These are phyloP conservation scores for Metschnikowia colocasiae DNA, from an alignment of 805 yeast species.

Conservation along the genomic window DNA sequence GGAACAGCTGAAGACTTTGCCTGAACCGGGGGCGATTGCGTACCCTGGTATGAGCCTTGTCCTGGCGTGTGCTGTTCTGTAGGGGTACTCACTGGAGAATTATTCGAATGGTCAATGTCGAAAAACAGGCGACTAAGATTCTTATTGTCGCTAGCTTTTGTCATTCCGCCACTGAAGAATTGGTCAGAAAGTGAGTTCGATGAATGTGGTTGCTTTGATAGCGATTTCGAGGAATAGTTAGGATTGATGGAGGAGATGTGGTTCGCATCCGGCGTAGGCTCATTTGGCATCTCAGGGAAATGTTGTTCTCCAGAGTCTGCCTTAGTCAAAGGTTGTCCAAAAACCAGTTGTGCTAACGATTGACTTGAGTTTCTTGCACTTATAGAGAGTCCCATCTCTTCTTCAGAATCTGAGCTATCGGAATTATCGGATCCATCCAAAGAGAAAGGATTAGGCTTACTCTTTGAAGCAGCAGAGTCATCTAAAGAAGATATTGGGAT, in stretches of 20 bases:
- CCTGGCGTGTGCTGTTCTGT: conserved; percentile 1
- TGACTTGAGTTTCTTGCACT: conserved; percentile 40
- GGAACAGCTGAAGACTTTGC: conserved; percentile 40
- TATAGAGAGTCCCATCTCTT: conserved; percentile 37
- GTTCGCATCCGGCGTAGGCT: conserved; percentile 26
- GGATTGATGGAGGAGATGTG: conserved; percentile 32
- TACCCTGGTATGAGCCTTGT: conserved; percentile 10
- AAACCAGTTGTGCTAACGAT: conserved; percentile 41
- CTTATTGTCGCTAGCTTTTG: conserved; percentile 10
- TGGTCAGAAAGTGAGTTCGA: conserved; percentile 38
- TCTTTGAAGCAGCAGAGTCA: conserved; percentile 14
- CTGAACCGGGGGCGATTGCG: conserved; percentile 23
- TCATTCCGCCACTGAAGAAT: conserved; percentile 31
- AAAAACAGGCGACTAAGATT: conserved; percentile 16
- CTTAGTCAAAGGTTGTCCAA: conserved; percentile 23
- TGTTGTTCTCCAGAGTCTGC: conserved; percentile 17
- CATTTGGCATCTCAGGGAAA: conserved; percentile 19
- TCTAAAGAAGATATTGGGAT: conserved; percentile 20
- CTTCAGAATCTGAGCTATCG: conserved; percentile 23
- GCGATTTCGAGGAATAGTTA: conserved; percentile 31
- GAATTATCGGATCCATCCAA: conserved; percentile 13
- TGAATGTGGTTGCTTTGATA: conserved; percentile 41
- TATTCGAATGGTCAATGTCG: conserved; percentile 8
- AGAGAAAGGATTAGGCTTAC: conserved; percentile 11
- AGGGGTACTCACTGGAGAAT: conserved; percentile 1